A percentile compares a stretch with the other conserved stretches of the same genome.
Evolutionary conservation across 2,329 filamentous ascomycete genomes (phyloP).

Genomic region (Microsporum ferrugineum): DNA sequence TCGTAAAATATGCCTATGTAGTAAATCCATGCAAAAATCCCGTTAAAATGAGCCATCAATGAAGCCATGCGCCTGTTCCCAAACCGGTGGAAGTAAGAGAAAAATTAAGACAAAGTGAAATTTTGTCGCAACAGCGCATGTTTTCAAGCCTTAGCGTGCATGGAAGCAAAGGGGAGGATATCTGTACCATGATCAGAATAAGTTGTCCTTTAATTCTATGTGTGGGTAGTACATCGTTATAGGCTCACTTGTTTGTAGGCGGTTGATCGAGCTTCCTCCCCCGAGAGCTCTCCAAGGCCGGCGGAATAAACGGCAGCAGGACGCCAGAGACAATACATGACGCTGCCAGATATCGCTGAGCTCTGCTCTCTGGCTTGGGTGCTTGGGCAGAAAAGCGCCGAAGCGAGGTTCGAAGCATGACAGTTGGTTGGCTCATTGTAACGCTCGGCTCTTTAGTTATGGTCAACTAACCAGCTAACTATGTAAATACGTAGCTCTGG

Average conservation of each 20-base stretch:
- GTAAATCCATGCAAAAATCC: too few relatives aligned
- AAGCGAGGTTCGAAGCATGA: conserved; percentile 25
- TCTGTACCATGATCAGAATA: too few relatives aligned
- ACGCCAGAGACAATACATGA: conserved; percentile 35
- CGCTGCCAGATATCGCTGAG: conserved; percentile 30
- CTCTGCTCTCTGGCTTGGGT: conserved; percentile 26
- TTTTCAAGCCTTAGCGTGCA: too few relatives aligned
- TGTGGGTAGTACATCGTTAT: too few relatives aligned
- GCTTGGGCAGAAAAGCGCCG: conserved; percentile 35
- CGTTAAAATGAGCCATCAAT: too few relatives aligned
- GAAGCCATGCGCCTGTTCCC: too few relatives aligned
- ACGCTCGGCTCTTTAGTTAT: neutral
- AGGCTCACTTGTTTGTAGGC: conserved; percentile 18
- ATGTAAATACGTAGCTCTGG: neutral
- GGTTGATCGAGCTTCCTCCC: conserved; percentile 30
- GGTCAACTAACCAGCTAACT: neutral
- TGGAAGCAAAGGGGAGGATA: too few relatives aligned
- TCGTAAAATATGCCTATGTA: too few relatives aligned
- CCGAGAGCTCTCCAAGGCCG: conserved; percentile 36
- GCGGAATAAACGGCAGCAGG: conserved; percentile 37
- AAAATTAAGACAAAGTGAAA: too few relatives aligned
- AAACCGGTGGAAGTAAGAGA: too few relatives aligned
- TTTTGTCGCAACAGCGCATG: too few relatives aligned
- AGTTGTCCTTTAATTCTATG: too few relatives aligned
- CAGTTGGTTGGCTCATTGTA: neutral